Evolutionary conservation across 2,329 filamentous ascomycete species (phyloP).

Genomic region (Cladorrhinum sp.): DNA sequence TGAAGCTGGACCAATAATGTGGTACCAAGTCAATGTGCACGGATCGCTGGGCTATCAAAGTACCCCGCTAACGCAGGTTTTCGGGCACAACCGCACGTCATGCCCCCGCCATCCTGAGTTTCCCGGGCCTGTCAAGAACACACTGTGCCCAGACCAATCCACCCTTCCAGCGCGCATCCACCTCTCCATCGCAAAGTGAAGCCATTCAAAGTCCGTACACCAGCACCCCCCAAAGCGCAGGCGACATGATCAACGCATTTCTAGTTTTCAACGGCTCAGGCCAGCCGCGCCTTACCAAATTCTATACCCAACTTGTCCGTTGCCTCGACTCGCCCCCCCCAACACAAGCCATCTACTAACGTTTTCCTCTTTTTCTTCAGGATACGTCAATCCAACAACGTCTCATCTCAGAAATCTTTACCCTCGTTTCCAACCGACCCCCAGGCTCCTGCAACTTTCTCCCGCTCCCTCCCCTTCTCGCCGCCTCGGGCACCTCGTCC

Average conservation of each 20-base stretch:
- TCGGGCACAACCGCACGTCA: not conserved
- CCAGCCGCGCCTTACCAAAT: constrained; percentile 94
- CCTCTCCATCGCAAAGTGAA: constrained; percentile 1
- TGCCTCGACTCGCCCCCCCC: not conserved
- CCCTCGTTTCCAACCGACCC: constrained; percentile 86
- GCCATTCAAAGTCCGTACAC: constrained; percentile 13
- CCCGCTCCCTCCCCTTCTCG: constrained; percentile 67
- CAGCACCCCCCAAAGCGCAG: constrained; percentile 2
- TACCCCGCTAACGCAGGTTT: not conserved
- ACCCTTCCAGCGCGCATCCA: not conserved
- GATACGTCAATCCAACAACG: constrained; percentile 97
- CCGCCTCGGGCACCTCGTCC: constrained; percentile 59
- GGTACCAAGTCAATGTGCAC: not conserved
- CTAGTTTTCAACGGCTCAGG: constrained; percentile 98
- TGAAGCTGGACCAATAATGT: not conserved
- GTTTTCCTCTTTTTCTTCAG: constrained; percentile 44
- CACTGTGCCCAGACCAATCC: not conserved
- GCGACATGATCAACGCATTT: constrained; percentile 92
- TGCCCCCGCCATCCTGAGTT: not conserved
- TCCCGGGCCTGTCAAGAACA: not conserved
- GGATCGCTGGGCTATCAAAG: constrained; percentile 4
- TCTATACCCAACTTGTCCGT: constrained; percentile 89
- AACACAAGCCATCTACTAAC: not conserved
- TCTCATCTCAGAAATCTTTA: constrained; percentile 95
- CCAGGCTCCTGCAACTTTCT: constrained; percentile 97